Conservation (phyloP, 768 basidiomycete species). For the Candolleomyces eurysporus region DNA sequence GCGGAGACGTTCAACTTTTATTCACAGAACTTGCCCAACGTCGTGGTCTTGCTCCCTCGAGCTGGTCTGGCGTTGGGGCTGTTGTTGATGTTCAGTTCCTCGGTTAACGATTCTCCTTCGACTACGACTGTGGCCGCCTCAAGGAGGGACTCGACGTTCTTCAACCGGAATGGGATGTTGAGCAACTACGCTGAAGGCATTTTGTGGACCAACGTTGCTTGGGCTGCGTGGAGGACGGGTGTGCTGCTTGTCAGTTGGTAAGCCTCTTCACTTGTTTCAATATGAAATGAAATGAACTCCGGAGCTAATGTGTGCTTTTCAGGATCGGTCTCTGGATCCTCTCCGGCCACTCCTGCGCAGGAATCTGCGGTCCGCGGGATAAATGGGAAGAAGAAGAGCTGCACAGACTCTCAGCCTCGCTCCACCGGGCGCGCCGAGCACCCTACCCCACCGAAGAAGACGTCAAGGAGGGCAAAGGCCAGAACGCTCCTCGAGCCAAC, state of each 20-base stretch:
- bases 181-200: slow-evolving; percentile 78
- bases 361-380: slow-evolving; percentile 80
- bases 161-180: slow-evolving; percentile 63
- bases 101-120: neutral
- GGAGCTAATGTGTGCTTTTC: neutral
- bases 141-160: slow-evolving; percentile 74
- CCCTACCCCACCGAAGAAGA: slow-evolving; percentile 16
- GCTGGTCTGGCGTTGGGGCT: slow-evolving; percentile 74
- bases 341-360: slow-evolving; percentile 74
- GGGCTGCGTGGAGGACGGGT: slow-evolving; percentile 74
- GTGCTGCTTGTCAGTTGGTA: slow-evolving; percentile 73
- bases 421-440: neutral
- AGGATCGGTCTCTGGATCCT: slow-evolving; percentile 80
- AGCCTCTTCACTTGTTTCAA: slow-evolving; percentile 16
- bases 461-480: neutral
- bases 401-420: slow-evolving; percentile 51
- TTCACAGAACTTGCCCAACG: slow-evolving; percentile 81
- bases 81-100: slow-evolving; percentile 41
- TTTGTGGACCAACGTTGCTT: slow-evolving; percentile 74
- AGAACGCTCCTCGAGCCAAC: no score
- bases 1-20: slow-evolving; percentile 86
- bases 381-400: slow-evolving; percentile 82
- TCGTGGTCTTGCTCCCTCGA: slow-evolving; percentile 79
- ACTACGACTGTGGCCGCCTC: slow-evolving; percentile 33
- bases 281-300: neutral